Percentiles rank a stretch among this genome's conserved stretches.
These are phyloP conservation scores for Saprolegnia parasitica DNA, from an alignment of 352 stramenopile species.

Conservation along the genomic window DNA sequence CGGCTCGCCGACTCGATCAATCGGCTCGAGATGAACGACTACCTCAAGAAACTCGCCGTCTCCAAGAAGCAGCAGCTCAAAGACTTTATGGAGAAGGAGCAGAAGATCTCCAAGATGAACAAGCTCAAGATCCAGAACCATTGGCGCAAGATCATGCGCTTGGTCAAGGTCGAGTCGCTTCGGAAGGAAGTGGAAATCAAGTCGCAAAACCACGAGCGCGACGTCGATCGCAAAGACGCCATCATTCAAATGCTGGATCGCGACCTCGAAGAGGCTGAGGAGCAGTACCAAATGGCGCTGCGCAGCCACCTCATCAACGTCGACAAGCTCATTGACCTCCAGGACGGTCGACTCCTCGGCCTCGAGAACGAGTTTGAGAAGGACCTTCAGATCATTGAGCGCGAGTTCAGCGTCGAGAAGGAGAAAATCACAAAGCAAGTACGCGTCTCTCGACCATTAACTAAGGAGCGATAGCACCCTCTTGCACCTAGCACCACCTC, in stretches of 20 bases:
- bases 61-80: slow-evolving; percentile 72
- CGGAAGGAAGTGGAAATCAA: slow-evolving; percentile 90
- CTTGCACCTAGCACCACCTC: slow-evolving; percentile 42
- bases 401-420: slow-evolving; percentile 82
- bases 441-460: background rate
- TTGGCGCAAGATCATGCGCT: slow-evolving; percentile 94
- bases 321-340: slow-evolving; percentile 88
- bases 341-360: slow-evolving; percentile 80
- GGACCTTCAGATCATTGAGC: slow-evolving; percentile 77
- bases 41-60: slow-evolving; percentile 70
- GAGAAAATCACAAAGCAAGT: slow-evolving; percentile 58
- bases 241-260: slow-evolving; percentile 94
- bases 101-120: slow-evolving; percentile 72
- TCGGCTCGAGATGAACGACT: slow-evolving; percentile 82
- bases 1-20: slow-evolving; percentile 71
- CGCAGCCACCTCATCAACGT: slow-evolving; percentile 86
- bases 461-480: background rate
- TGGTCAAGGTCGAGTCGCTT: slow-evolving; percentile 89
- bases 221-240: slow-evolving; percentile 92
- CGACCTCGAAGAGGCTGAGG: slow-evolving; percentile 90
- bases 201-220: slow-evolving; percentile 92
- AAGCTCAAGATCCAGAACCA: slow-evolving; percentile 93
- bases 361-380: slow-evolving; percentile 90
- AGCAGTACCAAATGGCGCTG: slow-evolving; percentile 91
- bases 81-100: slow-evolving; percentile 73